phyloP scores from a whole-genome alignment of 768 basidiomycete genomes.

The Cubamyces sp. region DNA sequence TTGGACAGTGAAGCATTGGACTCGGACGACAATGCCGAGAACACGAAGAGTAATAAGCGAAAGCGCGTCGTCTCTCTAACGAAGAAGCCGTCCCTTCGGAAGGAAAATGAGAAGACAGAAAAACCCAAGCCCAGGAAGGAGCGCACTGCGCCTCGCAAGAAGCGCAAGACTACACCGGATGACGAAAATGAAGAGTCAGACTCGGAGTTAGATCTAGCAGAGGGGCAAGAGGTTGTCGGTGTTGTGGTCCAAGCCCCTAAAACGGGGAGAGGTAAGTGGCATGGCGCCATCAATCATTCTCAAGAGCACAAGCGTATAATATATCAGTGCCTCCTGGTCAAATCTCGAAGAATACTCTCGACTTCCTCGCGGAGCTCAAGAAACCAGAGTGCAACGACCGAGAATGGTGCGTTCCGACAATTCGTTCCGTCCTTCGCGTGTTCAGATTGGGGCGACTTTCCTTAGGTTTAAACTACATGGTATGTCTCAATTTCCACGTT shows the following conservation, averaged over 20 bases:
- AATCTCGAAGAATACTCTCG: slow-evolving; percentile 83
- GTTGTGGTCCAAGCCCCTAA: slow-evolving; percentile 80
- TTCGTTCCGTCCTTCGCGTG: neutral
- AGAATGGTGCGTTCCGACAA: slow-evolving; percentile 63
- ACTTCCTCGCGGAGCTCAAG: slow-evolving; percentile 72
- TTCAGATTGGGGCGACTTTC: neutral
- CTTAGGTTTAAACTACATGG: slow-evolving; percentile 21
- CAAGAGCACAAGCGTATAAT: neutral
- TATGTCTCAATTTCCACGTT: neutral
- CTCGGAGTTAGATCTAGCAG: slow-evolving; percentile 51
- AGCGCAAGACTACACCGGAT: slow-evolving; percentile 34
- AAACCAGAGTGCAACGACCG: slow-evolving; percentile 84
- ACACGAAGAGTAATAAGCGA: slow-evolving; percentile 32
- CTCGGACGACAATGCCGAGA: slow-evolving; percentile 31
- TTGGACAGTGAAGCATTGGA: slow-evolving; percentile 30
- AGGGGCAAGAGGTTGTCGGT: slow-evolving; percentile 75
- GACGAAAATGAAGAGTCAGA: slow-evolving; percentile 44
- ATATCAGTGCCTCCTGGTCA: slow-evolving; percentile 72
- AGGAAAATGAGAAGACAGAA: slow-evolving; percentile 18
- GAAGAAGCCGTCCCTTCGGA: slow-evolving; percentile 15
- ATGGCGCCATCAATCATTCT: neutral
- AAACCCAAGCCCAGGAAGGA: slow-evolving; percentile 23
- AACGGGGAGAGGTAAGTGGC: slow-evolving; percentile 69
- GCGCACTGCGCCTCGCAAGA: slow-evolving; percentile 27
- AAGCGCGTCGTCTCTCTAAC: slow-evolving; percentile 29